These are phyloP conservation scores for Arthrobotrys entomopaga DNA, from an alignment of 2,329 filamentous ascomycete species.

Conservation along the genomic window DNA sequence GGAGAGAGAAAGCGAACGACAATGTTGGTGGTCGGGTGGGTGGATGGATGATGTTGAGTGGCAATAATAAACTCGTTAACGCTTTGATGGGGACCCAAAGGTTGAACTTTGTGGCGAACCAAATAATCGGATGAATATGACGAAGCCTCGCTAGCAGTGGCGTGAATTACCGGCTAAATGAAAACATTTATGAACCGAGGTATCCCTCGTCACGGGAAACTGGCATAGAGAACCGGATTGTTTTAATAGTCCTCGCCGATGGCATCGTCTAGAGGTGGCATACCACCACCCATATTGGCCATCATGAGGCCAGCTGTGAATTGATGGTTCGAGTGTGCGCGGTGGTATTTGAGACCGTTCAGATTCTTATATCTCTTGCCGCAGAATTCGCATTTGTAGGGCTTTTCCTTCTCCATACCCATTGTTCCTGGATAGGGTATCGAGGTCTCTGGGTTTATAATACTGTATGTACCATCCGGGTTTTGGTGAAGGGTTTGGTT, in stretches of 20 bases:
- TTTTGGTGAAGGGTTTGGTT: conserved; percentile 98
- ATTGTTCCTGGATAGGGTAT: conserved; percentile 93
- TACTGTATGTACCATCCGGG: conserved; percentile 95
- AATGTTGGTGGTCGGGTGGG: neutral
- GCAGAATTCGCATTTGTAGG: conserved; percentile 95
- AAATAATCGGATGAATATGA: conserved; percentile 16
- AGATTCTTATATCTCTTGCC: conserved; percentile 99
- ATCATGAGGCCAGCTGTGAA: conserved; percentile 55
- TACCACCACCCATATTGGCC: conserved; percentile 30
- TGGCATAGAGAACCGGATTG: neutral
- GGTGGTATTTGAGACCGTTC: conserved; percentile 93
- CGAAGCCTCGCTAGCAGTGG: conserved; percentile 14
- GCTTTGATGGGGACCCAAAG: conserved; percentile 6
- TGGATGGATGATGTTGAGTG: conserved; percentile 22
- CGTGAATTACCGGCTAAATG: conserved; percentile 20
- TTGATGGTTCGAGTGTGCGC: conserved; percentile 62
- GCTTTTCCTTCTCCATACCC: conserved; percentile 99
- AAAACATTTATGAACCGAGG: conserved; percentile 1
- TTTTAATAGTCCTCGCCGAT: conserved; percentile 48
- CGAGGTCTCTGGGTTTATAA: conserved; percentile 94
- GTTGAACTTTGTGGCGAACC: conserved; percentile 32
- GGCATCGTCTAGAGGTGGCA: conserved; percentile 51
- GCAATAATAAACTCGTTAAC: conserved; percentile 23
- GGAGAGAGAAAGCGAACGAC: conserved; percentile 25
- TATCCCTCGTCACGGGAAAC: neutral